These are phyloP conservation scores for Neofusicoccum cordaticola DNA, from an alignment of 2,329 filamentous ascomycete species.

Conservation along the genomic window DNA sequence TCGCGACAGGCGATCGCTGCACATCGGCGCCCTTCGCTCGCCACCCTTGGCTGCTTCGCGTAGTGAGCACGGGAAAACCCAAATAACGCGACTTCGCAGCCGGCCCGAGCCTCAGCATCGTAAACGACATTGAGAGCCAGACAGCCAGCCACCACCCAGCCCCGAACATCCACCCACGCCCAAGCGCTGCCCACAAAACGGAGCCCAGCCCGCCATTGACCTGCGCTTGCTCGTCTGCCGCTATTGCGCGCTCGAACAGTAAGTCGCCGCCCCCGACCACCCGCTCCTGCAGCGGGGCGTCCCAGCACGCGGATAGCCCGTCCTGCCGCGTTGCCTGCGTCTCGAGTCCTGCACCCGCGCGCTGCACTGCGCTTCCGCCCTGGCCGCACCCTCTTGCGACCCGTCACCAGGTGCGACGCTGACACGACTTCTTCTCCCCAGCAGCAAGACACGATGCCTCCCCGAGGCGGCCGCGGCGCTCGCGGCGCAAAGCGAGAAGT, in stretches of 20 bases:
- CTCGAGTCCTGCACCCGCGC: neutral
- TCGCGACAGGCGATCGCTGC: neutral
- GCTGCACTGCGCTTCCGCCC: neutral
- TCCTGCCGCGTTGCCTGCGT: conserved; percentile 32
- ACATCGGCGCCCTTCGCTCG: conserved; percentile 7
- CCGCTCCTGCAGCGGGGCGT: conserved; percentile 2
- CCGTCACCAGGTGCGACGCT: neutral
- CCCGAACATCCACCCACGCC: neutral
- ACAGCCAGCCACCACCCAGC: conserved; percentile 8
- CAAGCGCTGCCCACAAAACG: neutral
- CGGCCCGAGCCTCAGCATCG: conserved; percentile 17
- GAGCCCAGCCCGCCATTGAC: conserved; percentile 20
- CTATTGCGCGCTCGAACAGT: conserved; percentile 14
- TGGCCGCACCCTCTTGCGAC: neutral
- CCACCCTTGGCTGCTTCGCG: conserved; percentile 13
- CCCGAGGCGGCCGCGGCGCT: conserved; percentile 14
- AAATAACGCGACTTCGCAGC: conserved; percentile 17
- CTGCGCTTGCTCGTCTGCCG: conserved; percentile 4
- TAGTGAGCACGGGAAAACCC: conserved; percentile 13
- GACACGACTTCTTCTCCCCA: neutral
- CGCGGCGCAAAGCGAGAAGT: conserved; percentile 18
- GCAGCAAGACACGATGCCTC: conserved; percentile 6
- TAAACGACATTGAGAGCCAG: conserved; percentile 8
- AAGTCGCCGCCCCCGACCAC: conserved; percentile 27
- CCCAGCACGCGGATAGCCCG: conserved; percentile 28